A percentile compares a stretch with the other conserved stretches of the same genome.
Conservation (phyloP, 495 filamentous ascomycete genomes). For the Chlorociboria aeruginascens region DNA sequence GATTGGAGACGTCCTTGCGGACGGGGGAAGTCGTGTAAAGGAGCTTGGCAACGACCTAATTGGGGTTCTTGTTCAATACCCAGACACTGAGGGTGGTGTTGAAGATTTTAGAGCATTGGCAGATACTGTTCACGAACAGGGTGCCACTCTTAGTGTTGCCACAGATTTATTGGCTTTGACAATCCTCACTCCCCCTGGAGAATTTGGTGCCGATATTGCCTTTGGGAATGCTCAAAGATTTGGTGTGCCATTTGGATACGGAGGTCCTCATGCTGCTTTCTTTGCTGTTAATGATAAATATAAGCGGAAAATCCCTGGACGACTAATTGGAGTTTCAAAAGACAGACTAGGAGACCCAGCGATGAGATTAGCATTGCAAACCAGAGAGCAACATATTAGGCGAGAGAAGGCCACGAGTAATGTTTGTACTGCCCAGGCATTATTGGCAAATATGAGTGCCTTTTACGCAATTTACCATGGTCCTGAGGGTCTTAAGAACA, state of each 20-base stretch:
- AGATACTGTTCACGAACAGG: slow-evolving; percentile 65
- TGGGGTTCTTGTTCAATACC: slow-evolving; percentile 90
- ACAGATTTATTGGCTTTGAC: slow-evolving; percentile 90
- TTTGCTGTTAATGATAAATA: slow-evolving; percentile 87
- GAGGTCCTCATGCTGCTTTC: slow-evolving; percentile 95
- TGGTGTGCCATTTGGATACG: slow-evolving; percentile 88
- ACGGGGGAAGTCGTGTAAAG: slow-evolving; percentile 51
- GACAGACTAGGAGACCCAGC: slow-evolving; percentile 77
- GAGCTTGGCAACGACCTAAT: slow-evolving; percentile 72
- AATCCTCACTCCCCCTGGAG: slow-evolving; percentile 79
- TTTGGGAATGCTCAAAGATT: slow-evolving; percentile 94
- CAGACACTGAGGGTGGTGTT: slow-evolving; percentile 77
- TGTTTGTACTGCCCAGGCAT: slow-evolving; percentile 92
- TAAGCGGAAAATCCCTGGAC: slow-evolving; percentile 93
- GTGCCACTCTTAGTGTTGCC: slow-evolving; percentile 76
- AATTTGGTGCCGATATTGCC: slow-evolving; percentile 94
- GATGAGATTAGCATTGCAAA: slow-evolving; percentile 84
- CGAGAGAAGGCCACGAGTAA: slow-evolving; percentile 98
- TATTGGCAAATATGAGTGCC: slow-evolving; percentile 94
- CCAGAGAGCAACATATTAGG: slow-evolving; percentile 92
- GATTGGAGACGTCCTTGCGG: slow-evolving; percentile 54
- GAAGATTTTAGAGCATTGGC: slow-evolving; percentile 62
- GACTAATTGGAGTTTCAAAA: slow-evolving; percentile 86
- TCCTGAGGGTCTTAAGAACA: slow-evolving; percentile 69
- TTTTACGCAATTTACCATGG: slow-evolving; percentile 98